Conservation (phyloP, 345 rosid genomes). For the Populus simonii region DNA sequence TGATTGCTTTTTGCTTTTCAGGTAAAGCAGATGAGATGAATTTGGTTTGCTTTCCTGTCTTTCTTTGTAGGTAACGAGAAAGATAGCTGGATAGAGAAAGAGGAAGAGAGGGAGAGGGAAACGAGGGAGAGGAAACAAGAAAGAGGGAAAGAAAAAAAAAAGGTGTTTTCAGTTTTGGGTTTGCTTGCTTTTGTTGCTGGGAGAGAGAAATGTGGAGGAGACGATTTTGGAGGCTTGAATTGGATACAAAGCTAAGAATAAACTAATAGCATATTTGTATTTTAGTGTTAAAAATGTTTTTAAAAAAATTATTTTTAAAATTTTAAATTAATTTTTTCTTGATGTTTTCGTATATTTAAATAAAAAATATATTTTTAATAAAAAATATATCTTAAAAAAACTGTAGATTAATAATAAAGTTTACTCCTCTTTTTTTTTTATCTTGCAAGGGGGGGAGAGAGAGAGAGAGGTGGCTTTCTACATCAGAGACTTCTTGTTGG, state of each 20-base stretch:
- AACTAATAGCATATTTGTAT: not conserved
- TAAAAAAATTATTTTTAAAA: too few relatives aligned
- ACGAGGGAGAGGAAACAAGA: not conserved
- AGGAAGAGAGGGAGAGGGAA: not conserved
- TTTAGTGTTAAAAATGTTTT: too few relatives aligned
- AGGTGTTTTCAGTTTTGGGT: not conserved
- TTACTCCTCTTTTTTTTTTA: not conserved
- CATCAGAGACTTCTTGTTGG: not conserved
- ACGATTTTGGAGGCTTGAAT: slow-evolving; percentile 11
- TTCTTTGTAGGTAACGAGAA: too few relatives aligned
- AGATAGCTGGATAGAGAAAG: too few relatives aligned
- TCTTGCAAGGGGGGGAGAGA: not conserved
- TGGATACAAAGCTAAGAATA: slow-evolving; percentile 9
- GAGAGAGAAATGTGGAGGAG: slow-evolving; percentile 10
- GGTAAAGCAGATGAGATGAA: not conserved
- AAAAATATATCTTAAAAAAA: too few relatives aligned
- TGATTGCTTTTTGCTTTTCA: not conserved
- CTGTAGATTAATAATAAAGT: not conserved
- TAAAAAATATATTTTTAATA: too few relatives aligned
- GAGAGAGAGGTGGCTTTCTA: not conserved
- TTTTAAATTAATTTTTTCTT: too few relatives aligned
- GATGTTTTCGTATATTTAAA: too few relatives aligned
- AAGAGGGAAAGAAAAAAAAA: not conserved
- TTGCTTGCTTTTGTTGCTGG: not conserved
- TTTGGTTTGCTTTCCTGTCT: not conserved